Conservation (phyloP, 352 stramenopile species). For the Globisporangium orthogonon region DNA sequence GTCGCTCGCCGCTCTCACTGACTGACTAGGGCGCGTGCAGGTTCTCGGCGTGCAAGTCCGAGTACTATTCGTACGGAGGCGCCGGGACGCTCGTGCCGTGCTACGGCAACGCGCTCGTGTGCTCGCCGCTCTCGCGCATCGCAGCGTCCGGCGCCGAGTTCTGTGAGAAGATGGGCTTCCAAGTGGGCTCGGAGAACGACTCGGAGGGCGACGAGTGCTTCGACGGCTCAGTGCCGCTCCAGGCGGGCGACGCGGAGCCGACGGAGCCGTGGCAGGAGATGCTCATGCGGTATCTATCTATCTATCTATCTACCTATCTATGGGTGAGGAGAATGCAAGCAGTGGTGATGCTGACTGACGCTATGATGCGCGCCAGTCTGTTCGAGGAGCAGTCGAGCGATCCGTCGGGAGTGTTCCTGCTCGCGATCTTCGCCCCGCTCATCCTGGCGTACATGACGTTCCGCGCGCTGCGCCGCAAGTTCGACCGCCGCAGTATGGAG, state of each 20-base stretch:
- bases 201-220: conserved; percentile 76
- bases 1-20: no score
- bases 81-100: conserved; percentile 58
- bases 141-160: conserved; percentile 49
- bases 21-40: conserved; percentile 5
- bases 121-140: conserved; percentile 62
- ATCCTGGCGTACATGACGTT: conserved; percentile 44
- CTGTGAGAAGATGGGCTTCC: conserved; percentile 75
- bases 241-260: conserved; percentile 45
- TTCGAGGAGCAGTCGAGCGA: conserved; percentile 68
- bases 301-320: no score
- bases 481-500: conserved; percentile 20
- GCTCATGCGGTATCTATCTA: conserved; percentile 22
- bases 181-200: conserved; percentile 58
- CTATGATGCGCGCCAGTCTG: conserved; percentile 16
- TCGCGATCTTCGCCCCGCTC: conserved; percentile 51
- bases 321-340: no score
- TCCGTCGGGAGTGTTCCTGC: conserved; percentile 59
- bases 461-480: conserved; percentile 37
- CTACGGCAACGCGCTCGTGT: conserved; percentile 80
- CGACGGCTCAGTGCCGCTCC: conserved; percentile 63
- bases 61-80: conserved; percentile 69
- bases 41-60: conserved; percentile 54
- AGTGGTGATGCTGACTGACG: not conserved
- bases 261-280: conserved; percentile 46